phyloP scores from a whole-genome alignment of 805 yeast species.

The Debaryomyces maramus region DNA sequence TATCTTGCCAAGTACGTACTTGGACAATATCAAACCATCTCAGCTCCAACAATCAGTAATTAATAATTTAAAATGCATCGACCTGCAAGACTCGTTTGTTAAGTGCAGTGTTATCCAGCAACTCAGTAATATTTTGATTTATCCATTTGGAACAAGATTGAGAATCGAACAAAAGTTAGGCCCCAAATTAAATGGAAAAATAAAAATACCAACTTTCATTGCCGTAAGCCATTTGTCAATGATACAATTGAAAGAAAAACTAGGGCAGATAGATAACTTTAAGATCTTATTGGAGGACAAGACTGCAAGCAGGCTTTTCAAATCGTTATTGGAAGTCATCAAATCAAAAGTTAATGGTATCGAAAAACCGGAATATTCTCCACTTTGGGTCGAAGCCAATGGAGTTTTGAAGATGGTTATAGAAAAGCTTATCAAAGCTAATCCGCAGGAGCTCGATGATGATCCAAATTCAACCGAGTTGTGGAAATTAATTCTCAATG shows the following conservation, averaged over 20 bases:
- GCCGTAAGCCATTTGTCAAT: conserved; percentile 55
- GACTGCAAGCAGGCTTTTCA: conserved; percentile 45
- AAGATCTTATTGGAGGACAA: conserved; percentile 43
- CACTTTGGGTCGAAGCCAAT: conserved; percentile 59
- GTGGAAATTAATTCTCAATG: conserved; percentile 45
- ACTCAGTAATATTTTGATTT: conserved; percentile 49
- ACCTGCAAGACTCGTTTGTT: conserved; percentile 30
- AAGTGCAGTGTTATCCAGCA: conserved; percentile 53
- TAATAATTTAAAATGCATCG: conserved; percentile 41
- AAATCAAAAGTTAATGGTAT: conserved; percentile 42
- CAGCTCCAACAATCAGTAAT: conserved; percentile 63
- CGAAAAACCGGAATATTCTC: conserved; percentile 18
- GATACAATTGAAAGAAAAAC: conserved; percentile 35
- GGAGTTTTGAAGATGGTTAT: conserved; percentile 39
- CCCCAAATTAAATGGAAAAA: conserved; percentile 25
- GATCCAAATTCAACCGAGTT: conserved; percentile 18
- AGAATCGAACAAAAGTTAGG: conserved; percentile 56
- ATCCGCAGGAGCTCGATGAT: conserved; percentile 7
- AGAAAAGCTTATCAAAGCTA: conserved; percentile 23
- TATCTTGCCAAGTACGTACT: conserved; percentile 55
- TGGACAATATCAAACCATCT: conserved; percentile 55
- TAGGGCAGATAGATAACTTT: conserved; percentile 34
- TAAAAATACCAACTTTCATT: conserved; percentile 61
- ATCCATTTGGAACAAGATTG: conserved; percentile 63
- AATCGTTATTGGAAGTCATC: conserved; percentile 54